Conservation (phyloP, 164 flowering plant species). For the Saururus chinensis region DNA sequence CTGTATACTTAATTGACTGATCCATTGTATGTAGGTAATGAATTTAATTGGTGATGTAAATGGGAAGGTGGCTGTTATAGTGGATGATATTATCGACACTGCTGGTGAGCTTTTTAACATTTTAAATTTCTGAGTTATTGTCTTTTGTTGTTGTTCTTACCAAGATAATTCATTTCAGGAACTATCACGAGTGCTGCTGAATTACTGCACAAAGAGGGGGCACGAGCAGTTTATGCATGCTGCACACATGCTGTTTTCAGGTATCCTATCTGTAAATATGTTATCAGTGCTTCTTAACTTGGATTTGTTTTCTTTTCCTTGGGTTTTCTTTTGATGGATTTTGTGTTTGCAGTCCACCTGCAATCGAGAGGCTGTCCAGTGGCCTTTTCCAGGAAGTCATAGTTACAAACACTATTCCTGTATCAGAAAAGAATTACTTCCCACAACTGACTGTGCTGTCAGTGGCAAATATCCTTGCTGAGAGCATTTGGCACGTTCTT, state of each 20-base stretch:
- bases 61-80: constrained; percentile 62
- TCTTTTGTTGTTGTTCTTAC: neutral
- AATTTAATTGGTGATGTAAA: constrained; percentile 60
- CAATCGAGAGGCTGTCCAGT: constrained; percentile 72
- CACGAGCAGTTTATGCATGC: constrained; percentile 83
- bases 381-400: constrained; percentile 84
- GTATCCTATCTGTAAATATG: constrained; percentile 14
- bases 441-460: constrained; percentile 77
- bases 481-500: constrained; percentile 78
- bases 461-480: constrained; percentile 75
- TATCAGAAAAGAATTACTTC: constrained; percentile 57
- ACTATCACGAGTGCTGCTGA: constrained; percentile 81
- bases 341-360: constrained; percentile 61
- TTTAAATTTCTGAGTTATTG: neutral
- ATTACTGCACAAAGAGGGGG: constrained; percentile 71
- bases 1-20: neutral
- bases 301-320: neutral
- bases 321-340: neutral
- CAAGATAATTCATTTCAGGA: constrained; percentile 18
- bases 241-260: constrained; percentile 84
- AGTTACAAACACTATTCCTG: constrained; percentile 69
- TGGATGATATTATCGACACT: constrained; percentile 69
- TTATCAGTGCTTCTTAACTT: neutral
- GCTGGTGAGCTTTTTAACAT: constrained; percentile 33
- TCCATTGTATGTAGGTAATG: constrained; percentile 28